phyloP scores from a whole-genome alignment of 306 rosid species.

The Senna tora region DNA sequence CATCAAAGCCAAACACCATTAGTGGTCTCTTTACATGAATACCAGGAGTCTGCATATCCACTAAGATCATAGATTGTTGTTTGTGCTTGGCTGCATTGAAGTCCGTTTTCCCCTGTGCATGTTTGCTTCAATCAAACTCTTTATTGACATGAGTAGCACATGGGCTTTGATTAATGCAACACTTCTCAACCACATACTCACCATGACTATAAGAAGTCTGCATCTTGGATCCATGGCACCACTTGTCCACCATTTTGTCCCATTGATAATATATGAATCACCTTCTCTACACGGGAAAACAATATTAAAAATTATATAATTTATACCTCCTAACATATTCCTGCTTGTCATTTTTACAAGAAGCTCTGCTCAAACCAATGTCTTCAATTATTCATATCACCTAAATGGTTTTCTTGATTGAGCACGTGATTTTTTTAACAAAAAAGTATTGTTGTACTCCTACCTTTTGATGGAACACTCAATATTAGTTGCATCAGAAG shows the following conservation, averaged over 20 bases:
- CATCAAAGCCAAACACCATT: conserved; percentile 90
- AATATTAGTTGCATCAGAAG: conserved; percentile 94
- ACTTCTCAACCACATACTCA: conserved; percentile 49
- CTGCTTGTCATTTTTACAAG: conserved; percentile 20
- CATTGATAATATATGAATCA: conserved; percentile 79
- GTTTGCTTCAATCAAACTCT: conserved; percentile 38
- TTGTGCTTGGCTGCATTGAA: conserved; percentile 77
- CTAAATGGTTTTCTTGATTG: conserved; percentile 23
- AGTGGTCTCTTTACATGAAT: conserved; percentile 81
- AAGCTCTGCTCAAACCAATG: conserved; percentile 27
- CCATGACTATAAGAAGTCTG: conserved; percentile 88
- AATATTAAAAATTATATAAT: conserved; percentile 12
- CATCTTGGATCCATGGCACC: conserved; percentile 99
- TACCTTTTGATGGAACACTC: conserved; percentile 89
- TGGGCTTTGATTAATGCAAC: conserved; percentile 17
- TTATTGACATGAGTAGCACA: conserved; percentile 25
- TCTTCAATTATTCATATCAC: conserved; percentile 1
- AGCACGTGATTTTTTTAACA: neutral
- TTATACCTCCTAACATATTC: conserved; percentile 1
- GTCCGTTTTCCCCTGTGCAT: conserved; percentile 87
- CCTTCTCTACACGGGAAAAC: conserved; percentile 60
- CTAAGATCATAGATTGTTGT: conserved; percentile 97
- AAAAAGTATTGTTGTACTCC: conserved; percentile 29
- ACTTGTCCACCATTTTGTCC: conserved; percentile 98
- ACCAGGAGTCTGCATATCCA: conserved; percentile 84